phyloP scores from a whole-genome alignment of 495 filamentous ascomycete genomes.

The Aspergillus sclerotiicarbonarius region DNA sequence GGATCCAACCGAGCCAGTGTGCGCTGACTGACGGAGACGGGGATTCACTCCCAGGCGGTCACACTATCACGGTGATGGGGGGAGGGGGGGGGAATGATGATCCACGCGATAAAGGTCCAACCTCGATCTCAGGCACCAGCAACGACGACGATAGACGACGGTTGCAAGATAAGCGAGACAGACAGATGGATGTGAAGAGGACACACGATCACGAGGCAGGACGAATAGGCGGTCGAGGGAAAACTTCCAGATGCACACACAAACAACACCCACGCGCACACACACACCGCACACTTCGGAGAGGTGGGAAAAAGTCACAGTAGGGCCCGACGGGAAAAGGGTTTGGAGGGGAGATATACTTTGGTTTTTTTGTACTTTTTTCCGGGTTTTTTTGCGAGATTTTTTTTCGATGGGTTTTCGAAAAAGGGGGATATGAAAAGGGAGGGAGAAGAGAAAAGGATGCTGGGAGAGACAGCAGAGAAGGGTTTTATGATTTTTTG shows the following conservation, averaged over 20 bases:
- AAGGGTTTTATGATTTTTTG: constrained; percentile 15
- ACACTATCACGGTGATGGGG: constrained; percentile 9
- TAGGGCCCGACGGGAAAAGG: constrained; percentile 4
- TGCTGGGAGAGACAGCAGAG: constrained; percentile 28
- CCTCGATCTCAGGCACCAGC: constrained; percentile 4
- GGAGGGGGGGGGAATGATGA: background rate
- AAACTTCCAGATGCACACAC: constrained; percentile 26
- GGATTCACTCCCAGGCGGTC: background rate
- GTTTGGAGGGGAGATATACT: constrained; percentile 20
- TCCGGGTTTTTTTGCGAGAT: constrained; percentile 31
- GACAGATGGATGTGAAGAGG: constrained; percentile 9
- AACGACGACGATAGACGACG: constrained; percentile 4
- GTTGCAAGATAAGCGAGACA: background rate
- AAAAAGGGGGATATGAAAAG: constrained; percentile 33
- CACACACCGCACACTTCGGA: constrained; percentile 40
- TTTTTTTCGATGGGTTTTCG: constrained; percentile 46
- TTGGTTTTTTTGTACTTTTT: constrained; percentile 43
- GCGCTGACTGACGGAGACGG: background rate
- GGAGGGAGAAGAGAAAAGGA: constrained; percentile 40
- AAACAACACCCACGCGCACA: constrained; percentile 14
- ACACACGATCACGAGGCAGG: constrained; percentile 22
- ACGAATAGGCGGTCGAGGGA: constrained; percentile 25
- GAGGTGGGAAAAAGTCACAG: constrained; percentile 33
- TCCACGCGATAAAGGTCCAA: constrained; percentile 12
- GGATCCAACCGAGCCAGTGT: background rate